These are phyloP conservation scores for Trichoderma atrobrunneum DNA, from an alignment of 2,329 filamentous ascomycete genomes.

Conservation along the genomic window DNA sequence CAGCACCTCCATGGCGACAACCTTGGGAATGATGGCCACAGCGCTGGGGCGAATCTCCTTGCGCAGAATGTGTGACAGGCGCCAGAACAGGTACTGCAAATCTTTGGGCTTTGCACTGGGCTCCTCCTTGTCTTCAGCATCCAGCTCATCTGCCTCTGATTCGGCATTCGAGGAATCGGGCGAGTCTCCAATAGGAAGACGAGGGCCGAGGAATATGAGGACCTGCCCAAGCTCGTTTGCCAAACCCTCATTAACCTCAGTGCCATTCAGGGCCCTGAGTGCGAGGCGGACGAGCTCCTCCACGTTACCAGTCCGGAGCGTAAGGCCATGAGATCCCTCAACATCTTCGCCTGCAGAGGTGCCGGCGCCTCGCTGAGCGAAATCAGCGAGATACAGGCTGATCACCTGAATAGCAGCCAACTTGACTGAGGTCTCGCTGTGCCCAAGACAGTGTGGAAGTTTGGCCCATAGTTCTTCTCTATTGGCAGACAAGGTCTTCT, in stretches of 20 bases:
- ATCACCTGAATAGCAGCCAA: constrained; percentile 71
- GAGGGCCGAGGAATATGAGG: constrained; percentile 73
- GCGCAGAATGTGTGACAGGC: constrained; percentile 74
- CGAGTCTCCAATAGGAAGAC: constrained; percentile 39
- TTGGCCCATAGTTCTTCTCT: constrained; percentile 67
- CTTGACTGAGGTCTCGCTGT: constrained; percentile 72
- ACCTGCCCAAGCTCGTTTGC: constrained; percentile 77
- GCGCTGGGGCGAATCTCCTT: constrained; percentile 66
- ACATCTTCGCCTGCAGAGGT: constrained; percentile 54
- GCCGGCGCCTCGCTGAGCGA: constrained; percentile 61
- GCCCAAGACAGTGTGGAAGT: constrained; percentile 66
- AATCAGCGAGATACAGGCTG: constrained; percentile 75
- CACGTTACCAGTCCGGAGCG: constrained; percentile 63
- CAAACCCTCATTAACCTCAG: constrained; percentile 67
- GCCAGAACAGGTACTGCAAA: constrained; percentile 73
- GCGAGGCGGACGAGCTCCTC: constrained; percentile 52
- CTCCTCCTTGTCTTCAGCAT: constrained; percentile 43
- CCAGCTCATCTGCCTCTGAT: constrained; percentile 42
- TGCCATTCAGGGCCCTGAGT: constrained; percentile 57
- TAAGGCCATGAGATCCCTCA: constrained; percentile 67
- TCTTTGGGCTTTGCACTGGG: constrained; percentile 32
- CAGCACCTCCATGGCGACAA: constrained; percentile 71
- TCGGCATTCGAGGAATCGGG: constrained; percentile 42
- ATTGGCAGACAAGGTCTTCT: constrained; percentile 58
- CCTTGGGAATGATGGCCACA: constrained; percentile 68